Base-by-base conservation (phyloP, 2,329 filamentous ascomycete genomes). In the Penicillium sp. region DNA sequence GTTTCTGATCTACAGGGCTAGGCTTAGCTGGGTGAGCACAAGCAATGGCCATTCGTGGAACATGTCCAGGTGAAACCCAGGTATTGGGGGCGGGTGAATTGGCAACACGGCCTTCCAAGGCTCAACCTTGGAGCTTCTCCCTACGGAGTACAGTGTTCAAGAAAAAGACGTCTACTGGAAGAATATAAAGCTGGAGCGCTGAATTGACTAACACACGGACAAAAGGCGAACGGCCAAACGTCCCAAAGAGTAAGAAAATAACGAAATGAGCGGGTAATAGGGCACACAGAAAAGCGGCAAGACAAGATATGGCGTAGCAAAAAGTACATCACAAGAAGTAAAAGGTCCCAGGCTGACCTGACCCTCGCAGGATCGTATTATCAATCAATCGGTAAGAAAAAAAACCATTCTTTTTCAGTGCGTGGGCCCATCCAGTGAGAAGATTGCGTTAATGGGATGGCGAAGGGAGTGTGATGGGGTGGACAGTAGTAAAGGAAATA, bases 301-400 rank as follows among this genome's bases (percentile, higher is more conserved):
- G 54, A 63, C 58, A 65, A 64, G 60, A 64, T 56, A 63, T 62
- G 60, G 58, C 59, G 61, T 59, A 65, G 59, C 58, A 64, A 63
- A 63, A 65, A 64, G 59, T 65, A 65, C 62, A 65, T 65, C 62
- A 64, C 62, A 65, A 65, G 62, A 65, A 65, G 59, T 54, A 60
- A 57, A 60, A 59, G 55, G 52, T 53, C 48, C 57, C 54, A 55
- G 50, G 61, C 41, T 58, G 53, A 61, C 52, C 41, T 58, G 53
- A 61, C 52, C 58, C 55, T 54, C 56, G 55, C 54, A 59, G 42
- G 46, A 48, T 55, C 52, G 55, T 53, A 58, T 57, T 60, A 64
- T 66, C 58, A 60, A 56, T 61, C 59, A 61, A 61, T 65, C 56
- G 58, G 53, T 57, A 55, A 54, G 60, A 62, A 63, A 59, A 62